A percentile compares a stretch with the other conserved stretches of the same genome.
These are phyloP conservation scores for Suillus brevipes DNA, from an alignment of 768 basidiomycete species.

Conservation along the genomic window DNA sequence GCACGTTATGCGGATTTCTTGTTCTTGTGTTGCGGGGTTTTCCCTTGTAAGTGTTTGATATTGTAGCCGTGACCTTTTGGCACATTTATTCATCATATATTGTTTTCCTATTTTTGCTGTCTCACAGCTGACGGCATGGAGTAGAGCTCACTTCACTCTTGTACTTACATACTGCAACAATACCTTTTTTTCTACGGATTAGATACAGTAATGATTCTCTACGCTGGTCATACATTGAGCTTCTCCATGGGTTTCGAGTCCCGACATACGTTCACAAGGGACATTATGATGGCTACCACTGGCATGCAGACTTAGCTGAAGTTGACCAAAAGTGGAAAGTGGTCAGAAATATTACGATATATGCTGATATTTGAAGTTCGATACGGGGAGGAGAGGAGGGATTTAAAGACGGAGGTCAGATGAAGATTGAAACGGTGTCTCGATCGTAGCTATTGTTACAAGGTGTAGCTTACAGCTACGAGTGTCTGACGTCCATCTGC, in stretches of 20 bases:
- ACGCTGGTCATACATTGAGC: neutral
- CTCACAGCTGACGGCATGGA: neutral
- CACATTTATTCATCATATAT: slow-evolving; percentile 1
- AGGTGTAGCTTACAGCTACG: too few relatives aligned
- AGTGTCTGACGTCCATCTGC: too few relatives aligned
- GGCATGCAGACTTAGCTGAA: slow-evolving; percentile 41
- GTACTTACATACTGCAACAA: neutral
- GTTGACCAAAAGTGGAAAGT: slow-evolving; percentile 43
- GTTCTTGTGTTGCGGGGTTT: neutral
- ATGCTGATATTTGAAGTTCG: slow-evolving; percentile 17
- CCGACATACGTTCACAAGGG: neutral
- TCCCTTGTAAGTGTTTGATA: neutral
- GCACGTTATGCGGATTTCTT: neutral
- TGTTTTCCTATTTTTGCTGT: neutral
- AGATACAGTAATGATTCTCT: neutral
- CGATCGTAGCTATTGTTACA: too few relatives aligned
- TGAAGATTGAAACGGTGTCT: too few relatives aligned
- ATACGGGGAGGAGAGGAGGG: slow-evolving; percentile 13
- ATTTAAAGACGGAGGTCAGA: too few relatives aligned
- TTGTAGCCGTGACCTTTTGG: neutral
- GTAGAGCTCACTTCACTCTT: neutral
- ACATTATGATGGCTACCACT: neutral
- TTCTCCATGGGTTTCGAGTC: neutral
- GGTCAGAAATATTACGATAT: slow-evolving; percentile 27
- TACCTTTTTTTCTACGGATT: neutral